Percentiles rank a stretch among this genome's conserved stretches.
Evolutionary conservation across 2,329 filamentous ascomycete genomes (phyloP).

Genomic region (Torrubiellomyces zombiae): DNA sequence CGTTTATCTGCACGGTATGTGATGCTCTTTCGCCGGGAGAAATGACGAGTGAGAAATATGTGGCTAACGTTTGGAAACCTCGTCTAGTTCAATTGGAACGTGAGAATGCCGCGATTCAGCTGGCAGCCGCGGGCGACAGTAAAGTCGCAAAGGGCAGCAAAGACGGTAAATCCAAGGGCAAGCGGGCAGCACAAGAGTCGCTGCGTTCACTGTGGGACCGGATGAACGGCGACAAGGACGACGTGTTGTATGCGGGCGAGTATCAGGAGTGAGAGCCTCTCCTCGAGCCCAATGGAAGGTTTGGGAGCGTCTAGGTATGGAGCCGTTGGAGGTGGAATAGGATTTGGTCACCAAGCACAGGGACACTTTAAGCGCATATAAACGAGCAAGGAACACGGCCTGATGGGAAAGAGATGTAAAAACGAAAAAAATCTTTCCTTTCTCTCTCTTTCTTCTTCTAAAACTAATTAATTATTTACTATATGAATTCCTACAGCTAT

Average conservation of each 20-base stretch:
- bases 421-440: too few relatives aligned
- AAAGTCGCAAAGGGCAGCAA: constrained; percentile 9
- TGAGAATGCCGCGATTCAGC: constrained; percentile 18
- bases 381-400: too few relatives aligned
- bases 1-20: constrained; percentile 39
- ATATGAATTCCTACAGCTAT: too few relatives aligned
- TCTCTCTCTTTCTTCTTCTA: too few relatives aligned
- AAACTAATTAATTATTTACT: too few relatives aligned
- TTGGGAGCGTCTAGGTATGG: too few relatives aligned
- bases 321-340: too few relatives aligned
- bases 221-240: constrained; percentile 24
- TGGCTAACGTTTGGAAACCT: not conserved
- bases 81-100: constrained; percentile 24
- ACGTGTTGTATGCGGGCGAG: constrained; percentile 28
- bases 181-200: constrained; percentile 16
- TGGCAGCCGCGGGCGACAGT: constrained; percentile 10
- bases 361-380: too few relatives aligned
- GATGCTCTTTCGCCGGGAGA: not conserved
- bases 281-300: too few relatives aligned
- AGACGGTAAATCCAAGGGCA: too few relatives aligned
- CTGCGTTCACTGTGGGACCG: constrained; percentile 26
- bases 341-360: too few relatives aligned
- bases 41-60: constrained; percentile 2
- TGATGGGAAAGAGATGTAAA: too few relatives aligned
- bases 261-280: constrained; percentile 18